These are phyloP conservation scores for Termitomyces sp. DNA, from an alignment of 768 basidiomycete genomes.

Conservation along the genomic window DNA sequence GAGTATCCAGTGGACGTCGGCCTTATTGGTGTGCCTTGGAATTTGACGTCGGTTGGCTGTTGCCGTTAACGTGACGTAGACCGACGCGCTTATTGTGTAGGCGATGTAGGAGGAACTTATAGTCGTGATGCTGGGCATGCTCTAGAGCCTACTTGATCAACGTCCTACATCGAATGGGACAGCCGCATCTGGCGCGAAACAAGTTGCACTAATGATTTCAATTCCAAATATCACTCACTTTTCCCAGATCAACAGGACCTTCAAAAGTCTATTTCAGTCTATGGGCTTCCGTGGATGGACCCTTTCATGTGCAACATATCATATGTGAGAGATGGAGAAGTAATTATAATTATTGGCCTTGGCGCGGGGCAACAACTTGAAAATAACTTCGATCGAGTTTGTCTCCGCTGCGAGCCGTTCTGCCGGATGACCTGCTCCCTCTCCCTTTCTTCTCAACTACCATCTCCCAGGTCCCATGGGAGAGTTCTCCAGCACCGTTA, in stretches of 20 bases:
- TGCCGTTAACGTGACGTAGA: background rate
- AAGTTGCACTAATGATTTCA: background rate
- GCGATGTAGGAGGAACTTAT: background rate
- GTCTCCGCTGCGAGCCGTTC: background rate
- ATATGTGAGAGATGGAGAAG: background rate
- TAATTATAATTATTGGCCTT: background rate
- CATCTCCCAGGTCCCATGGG: conserved; percentile 23
- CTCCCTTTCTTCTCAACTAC: background rate
- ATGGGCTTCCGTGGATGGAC: too few species aligned
- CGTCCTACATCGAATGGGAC: background rate
- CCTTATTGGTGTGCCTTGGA: background rate
- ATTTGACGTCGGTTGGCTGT: background rate
- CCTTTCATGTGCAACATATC: background rate
- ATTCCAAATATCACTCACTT: background rate
- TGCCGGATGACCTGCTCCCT: background rate
- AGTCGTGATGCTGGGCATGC: too few species aligned
- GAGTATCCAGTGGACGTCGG: background rate
- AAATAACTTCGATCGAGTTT: too few species aligned
- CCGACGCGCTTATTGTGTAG: background rate
- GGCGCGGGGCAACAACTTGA: too few species aligned
- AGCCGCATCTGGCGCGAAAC: background rate
- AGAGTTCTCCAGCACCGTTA: conserved; percentile 33
- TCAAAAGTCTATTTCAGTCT: background rate
- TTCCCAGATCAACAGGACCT: background rate
- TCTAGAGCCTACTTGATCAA: background rate